Conservation (phyloP, 2,329 filamentous ascomycete genomes). For the Pseudogymnoascus sp. region DNA sequence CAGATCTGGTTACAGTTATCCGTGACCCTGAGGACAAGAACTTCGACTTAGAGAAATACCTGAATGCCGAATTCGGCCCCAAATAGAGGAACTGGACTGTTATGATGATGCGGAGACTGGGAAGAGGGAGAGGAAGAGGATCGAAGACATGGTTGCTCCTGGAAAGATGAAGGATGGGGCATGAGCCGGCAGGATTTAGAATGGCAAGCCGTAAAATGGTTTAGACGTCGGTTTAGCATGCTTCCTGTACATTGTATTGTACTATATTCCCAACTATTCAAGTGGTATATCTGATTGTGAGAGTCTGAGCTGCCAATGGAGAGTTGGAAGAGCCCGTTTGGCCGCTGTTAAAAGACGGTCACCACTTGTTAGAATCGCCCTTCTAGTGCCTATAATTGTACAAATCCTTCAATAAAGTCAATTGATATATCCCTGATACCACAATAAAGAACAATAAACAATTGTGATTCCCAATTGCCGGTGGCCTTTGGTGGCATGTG, state of each 20-base stretch:
- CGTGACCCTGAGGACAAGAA: slow-evolving; percentile 76
- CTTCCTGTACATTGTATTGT: slow-evolving; percentile 33
- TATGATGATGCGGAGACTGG: slow-evolving; percentile 7
- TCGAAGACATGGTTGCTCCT: slow-evolving; percentile 9
- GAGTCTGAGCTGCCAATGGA: neutral
- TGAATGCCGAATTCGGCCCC: slow-evolving; percentile 46
- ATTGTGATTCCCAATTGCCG: neutral
- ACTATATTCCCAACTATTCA: slow-evolving; percentile 18
- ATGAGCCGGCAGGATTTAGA: slow-evolving; percentile 7
- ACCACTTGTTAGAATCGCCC: too few relatives aligned
- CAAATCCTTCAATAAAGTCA: neutral
- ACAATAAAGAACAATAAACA: neutral
- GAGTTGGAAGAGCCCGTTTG: neutral
- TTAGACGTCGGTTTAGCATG: slow-evolving; percentile 28
- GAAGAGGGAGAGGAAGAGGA: slow-evolving; percentile 7
- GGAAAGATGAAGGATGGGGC: neutral
- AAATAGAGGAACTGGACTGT: slow-evolving; percentile 18
- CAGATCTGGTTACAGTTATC: slow-evolving; percentile 44
- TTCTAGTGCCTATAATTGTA: neutral
- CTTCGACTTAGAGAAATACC: slow-evolving; percentile 85
- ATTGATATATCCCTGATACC: neutral
- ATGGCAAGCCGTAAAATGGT: slow-evolving; percentile 21
- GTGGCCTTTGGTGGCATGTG: neutral
- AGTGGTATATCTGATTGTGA: slow-evolving; percentile 6
- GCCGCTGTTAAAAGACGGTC: neutral